These are phyloP conservation scores for Candida nemodendra DNA, from an alignment of 805 yeast species.

Conservation along the genomic window DNA sequence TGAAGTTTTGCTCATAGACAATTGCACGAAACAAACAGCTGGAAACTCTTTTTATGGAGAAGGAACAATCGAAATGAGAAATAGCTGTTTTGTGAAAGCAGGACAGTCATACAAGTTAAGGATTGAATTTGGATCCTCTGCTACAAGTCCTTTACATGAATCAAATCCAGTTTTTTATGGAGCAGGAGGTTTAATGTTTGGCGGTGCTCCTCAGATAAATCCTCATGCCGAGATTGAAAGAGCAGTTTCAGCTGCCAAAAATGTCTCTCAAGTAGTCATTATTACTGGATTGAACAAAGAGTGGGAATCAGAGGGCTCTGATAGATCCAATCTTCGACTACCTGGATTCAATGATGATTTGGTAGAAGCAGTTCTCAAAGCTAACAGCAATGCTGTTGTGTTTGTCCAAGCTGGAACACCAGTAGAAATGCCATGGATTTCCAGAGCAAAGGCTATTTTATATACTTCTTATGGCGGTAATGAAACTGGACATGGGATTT, in stretches of 20 bases:
- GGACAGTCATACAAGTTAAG: slow-evolving; percentile 46
- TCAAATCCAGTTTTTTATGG: slow-evolving; percentile 11
- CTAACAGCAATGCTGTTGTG: slow-evolving; percentile 35
- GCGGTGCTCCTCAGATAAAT: slow-evolving; percentile 12
- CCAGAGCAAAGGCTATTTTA: slow-evolving; percentile 30
- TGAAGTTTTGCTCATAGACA: slow-evolving; percentile 53
- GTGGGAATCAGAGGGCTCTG: slow-evolving; percentile 43
- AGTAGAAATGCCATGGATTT: slow-evolving; percentile 41
- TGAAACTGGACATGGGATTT: slow-evolving; percentile 42
- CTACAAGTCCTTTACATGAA: slow-evolving; percentile 29
- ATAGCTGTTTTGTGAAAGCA: slow-evolving; percentile 37
- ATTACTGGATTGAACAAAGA: slow-evolving; percentile 38
- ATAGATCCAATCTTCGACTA: slow-evolving; percentile 36
- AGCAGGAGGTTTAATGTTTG: slow-evolving; percentile 23
- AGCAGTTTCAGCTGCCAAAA: slow-evolving; percentile 36
- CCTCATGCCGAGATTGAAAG: slow-evolving; percentile 13
- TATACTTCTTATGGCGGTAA: slow-evolving; percentile 41
- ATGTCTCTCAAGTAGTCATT: slow-evolving; percentile 36
- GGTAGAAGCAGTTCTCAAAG: slow-evolving; percentile 32
- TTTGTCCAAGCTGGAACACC: slow-evolving; percentile 44
- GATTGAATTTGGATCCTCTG: slow-evolving; percentile 52
- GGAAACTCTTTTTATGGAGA: slow-evolving; percentile 53
- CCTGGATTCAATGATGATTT: slow-evolving; percentile 37
- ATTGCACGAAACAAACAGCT: slow-evolving; percentile 47
- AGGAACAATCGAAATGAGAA: slow-evolving; percentile 53